These are phyloP conservation scores for Eucalyptus victrix DNA, from an alignment of 345 rosid species.

Conservation along the genomic window DNA sequence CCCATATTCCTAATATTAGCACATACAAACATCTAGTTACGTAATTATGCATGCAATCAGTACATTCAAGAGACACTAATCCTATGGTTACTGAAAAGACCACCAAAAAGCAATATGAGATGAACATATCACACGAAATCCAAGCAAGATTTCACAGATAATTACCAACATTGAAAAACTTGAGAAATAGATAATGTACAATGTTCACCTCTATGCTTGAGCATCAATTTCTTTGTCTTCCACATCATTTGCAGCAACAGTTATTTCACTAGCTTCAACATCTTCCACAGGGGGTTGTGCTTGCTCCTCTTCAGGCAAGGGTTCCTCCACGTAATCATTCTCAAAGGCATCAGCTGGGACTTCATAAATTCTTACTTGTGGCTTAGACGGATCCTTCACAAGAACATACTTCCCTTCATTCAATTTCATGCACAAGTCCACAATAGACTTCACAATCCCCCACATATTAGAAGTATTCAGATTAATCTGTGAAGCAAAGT, in stretches of 20 bases:
- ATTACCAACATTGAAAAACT: neutral
- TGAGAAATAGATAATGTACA: neutral
- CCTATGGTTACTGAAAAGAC: neutral
- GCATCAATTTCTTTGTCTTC: conserved; percentile 40
- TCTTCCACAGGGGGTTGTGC: conserved; percentile 70
- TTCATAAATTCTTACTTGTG: conserved; percentile 89
- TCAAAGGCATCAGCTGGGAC: conserved; percentile 98
- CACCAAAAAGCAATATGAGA: neutral
- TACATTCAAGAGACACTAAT: neutral
- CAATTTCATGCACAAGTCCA: conserved; percentile 87
- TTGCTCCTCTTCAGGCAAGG: conserved; percentile 80
- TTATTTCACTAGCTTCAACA: conserved; percentile 40
- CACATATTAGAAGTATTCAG: conserved; percentile 84
- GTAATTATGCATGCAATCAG: neutral
- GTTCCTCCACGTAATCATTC: conserved; percentile 94
- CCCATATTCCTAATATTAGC: neutral
- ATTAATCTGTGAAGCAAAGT: conserved; percentile 89
- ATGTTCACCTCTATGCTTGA: conserved; percentile 34
- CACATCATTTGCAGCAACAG: conserved; percentile 22
- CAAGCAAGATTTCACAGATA: neutral
- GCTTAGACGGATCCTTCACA: conserved; percentile 90
- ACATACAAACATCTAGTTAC: neutral
- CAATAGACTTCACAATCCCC: conserved; percentile 94
- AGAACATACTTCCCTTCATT: conserved; percentile 91
- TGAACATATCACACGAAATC: neutral